Evolutionary conservation across 2,329 filamentous ascomycete species (phyloP).

Genomic region (Phoma sp.): DNA sequence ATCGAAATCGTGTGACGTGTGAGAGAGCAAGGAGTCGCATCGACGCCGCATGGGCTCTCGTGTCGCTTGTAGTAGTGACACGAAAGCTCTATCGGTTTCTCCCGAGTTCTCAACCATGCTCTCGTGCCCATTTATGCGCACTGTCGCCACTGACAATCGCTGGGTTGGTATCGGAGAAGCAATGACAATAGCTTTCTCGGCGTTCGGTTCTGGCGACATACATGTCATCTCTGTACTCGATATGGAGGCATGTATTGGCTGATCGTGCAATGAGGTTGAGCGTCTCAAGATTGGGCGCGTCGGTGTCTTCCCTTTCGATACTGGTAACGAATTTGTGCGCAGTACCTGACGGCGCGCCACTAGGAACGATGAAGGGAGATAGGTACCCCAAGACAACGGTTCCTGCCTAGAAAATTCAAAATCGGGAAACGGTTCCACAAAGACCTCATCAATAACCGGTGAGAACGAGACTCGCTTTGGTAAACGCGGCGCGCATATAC

Average conservation of each 20-base stretch:
- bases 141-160: neutral
- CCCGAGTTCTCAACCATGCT: neutral
- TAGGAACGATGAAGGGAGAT: constrained; percentile 11
- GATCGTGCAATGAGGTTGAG: neutral
- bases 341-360: neutral
- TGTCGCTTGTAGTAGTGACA: neutral
- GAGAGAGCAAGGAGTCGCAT: neutral
- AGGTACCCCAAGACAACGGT: neutral
- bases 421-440: neutral
- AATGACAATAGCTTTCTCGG: neutral
- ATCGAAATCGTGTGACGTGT: neutral
- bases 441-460: constrained; percentile 7
- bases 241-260: neutral
- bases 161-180: neutral
- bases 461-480: constrained; percentile 12
- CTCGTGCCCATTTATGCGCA: neutral
- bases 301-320: neutral
- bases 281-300: constrained; percentile 6
- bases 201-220: neutral
- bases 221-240: constrained; percentile 1
- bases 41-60: neutral
- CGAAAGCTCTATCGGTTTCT: constrained; percentile 3
- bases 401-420: neutral
- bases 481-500: neutral
- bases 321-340: neutral